phyloP scores from a whole-genome alignment of 2,329 filamentous ascomycete species.

The Alternaria sp. region DNA sequence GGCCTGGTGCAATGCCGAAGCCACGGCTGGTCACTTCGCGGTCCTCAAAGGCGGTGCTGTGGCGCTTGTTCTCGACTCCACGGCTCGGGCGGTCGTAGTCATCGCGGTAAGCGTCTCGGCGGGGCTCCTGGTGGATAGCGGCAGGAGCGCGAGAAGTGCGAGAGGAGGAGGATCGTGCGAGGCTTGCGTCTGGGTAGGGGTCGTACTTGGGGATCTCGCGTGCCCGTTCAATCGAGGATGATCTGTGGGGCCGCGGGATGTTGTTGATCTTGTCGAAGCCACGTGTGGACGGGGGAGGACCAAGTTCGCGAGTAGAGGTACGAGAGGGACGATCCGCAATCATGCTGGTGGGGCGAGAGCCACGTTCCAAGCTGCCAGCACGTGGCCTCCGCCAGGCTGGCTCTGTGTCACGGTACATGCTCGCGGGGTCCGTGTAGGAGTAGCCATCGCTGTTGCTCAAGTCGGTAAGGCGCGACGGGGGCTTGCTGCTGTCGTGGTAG shows the following conservation, averaged over 20 bases:
- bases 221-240: slow-evolving; percentile 42
- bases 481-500: slow-evolving; percentile 38
- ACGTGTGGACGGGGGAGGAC: slow-evolving; percentile 71
- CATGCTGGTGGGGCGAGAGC: slow-evolving; percentile 54
- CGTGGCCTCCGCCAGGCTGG: slow-evolving; percentile 55
- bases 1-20: slow-evolving; percentile 53
- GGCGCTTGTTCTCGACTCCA: slow-evolving; percentile 47
- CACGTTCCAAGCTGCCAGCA: slow-evolving; percentile 55
- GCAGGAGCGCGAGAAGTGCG: slow-evolving; percentile 52
- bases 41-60: slow-evolving; percentile 49
- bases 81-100: slow-evolving; percentile 54
- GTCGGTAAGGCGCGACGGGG: slow-evolving; percentile 40
- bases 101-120: slow-evolving; percentile 51
- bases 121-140: slow-evolving; percentile 57
- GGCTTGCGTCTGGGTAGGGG: slow-evolving; percentile 47
- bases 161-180: slow-evolving; percentile 46
- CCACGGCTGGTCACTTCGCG: slow-evolving; percentile 54
- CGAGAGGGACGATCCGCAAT: slow-evolving; percentile 47
- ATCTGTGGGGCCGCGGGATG: slow-evolving; percentile 32
- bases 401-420: slow-evolving; percentile 60
- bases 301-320: slow-evolving; percentile 46
- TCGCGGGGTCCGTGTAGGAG: slow-evolving; percentile 58
- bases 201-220: slow-evolving; percentile 45
- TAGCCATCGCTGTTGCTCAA: slow-evolving; percentile 53
- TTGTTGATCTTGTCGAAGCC: slow-evolving; percentile 72